Percentiles rank a stretch among this genome's conserved stretches.
These are phyloP conservation scores for Tephrocybe rancida DNA, from an alignment of 768 basidiomycete species.

Conservation along the genomic window DNA sequence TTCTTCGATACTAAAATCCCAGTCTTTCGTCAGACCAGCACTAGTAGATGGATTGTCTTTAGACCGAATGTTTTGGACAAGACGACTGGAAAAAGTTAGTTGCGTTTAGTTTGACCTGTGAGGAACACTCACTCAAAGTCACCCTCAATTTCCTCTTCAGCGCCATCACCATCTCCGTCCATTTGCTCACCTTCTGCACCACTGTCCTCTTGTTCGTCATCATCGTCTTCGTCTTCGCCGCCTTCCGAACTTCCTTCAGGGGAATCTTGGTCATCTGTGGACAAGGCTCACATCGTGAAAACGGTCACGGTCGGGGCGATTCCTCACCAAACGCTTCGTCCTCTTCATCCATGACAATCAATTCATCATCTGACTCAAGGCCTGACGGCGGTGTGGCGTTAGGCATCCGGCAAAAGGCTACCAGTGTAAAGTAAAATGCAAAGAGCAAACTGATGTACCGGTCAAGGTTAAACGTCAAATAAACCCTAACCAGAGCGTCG, in stretches of 20 bases:
- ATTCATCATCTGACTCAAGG: slow-evolving; percentile 18
- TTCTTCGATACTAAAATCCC: slow-evolving; percentile 75
- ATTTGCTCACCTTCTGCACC: slow-evolving; percentile 18
- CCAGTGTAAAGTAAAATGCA: too few species aligned
- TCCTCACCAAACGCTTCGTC: slow-evolving; percentile 20
- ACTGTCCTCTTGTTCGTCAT: slow-evolving; percentile 16
- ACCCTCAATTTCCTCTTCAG: slow-evolving; percentile 54
- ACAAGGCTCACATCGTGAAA: background rate
- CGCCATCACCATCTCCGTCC: slow-evolving; percentile 28
- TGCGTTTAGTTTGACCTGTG: background rate
- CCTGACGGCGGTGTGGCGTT: background rate
- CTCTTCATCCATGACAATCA: slow-evolving; percentile 18
- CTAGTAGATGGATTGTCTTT: slow-evolving; percentile 44
- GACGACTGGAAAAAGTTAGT: slow-evolving; percentile 45
- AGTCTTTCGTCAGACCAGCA: slow-evolving; percentile 59
- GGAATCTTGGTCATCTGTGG: slow-evolving; percentile 2
- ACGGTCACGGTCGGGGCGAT: background rate
- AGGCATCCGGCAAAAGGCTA: background rate
- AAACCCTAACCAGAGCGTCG: too few species aligned
- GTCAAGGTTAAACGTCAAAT: too few species aligned
- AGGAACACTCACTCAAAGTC: slow-evolving; percentile 53
- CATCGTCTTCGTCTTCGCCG: slow-evolving; percentile 8
- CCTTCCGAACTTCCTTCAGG: slow-evolving; percentile 13
- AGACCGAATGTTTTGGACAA: slow-evolving; percentile 66
- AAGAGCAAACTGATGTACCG: too few species aligned